Conservation (phyloP, 2,329 filamentous ascomycete species). For the Fusarium tupiense region DNA sequence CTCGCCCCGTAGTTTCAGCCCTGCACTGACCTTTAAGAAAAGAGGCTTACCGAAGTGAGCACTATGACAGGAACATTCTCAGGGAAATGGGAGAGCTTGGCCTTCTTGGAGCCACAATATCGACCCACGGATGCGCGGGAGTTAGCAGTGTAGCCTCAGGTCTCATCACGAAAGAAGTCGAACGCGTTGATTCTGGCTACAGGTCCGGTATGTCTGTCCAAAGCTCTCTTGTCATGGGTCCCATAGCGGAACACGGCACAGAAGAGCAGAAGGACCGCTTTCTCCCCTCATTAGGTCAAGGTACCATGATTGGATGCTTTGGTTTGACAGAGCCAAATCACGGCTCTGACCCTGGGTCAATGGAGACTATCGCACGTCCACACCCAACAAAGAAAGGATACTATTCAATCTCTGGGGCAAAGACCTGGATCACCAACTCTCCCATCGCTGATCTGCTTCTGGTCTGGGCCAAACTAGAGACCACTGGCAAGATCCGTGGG, state of each 20-base stretch:
- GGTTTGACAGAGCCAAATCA: conserved; percentile 95
- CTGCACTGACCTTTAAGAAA: background rate
- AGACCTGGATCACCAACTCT: conserved; percentile 96
- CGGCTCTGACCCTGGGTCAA: conserved; percentile 87
- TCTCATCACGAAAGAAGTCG: conserved; percentile 87
- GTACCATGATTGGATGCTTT: conserved; percentile 84
- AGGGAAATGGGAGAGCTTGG: conserved; percentile 92
- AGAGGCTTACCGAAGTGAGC: conserved; percentile 85
- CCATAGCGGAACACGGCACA: conserved; percentile 86
- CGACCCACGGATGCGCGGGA: conserved; percentile 87
- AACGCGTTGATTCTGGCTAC: conserved; percentile 90
- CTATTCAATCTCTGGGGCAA: conserved; percentile 79
- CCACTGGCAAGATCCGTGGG: conserved; percentile 93
- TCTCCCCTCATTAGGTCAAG: conserved; percentile 81
- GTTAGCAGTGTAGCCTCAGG: conserved; percentile 88
- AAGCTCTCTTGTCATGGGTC: conserved; percentile 91
- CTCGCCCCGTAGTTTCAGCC: background rate
- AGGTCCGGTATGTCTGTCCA: conserved; percentile 95
- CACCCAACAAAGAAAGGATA: conserved; percentile 86
- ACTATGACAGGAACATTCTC: conserved; percentile 85
- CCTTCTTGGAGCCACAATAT: conserved; percentile 82
- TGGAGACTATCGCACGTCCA: conserved; percentile 84
- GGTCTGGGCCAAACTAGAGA: conserved; percentile 92
- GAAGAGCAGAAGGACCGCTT: conserved; percentile 86
- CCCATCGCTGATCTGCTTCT: conserved; percentile 86